Evolutionary conservation across 2,329 filamentous ascomycete species (phyloP), one percentile per base, ranked within the genome.

Genomic region (Didymella lethalis): DNA sequence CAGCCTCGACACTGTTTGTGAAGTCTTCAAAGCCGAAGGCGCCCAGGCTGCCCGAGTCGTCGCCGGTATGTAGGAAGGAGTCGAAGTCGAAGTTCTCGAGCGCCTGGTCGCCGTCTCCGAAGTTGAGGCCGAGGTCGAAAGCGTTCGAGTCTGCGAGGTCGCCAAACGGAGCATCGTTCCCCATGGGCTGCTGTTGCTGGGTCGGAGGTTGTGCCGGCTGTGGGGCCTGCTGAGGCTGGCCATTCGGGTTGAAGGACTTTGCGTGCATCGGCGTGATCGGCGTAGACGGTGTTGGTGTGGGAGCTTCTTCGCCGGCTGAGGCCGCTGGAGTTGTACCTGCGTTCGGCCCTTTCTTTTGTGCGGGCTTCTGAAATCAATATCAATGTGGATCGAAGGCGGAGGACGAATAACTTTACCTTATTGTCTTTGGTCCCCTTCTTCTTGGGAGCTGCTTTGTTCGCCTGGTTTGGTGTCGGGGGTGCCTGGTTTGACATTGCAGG

Each of bases 381-480:
- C 68, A 77, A 73, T 65, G 63, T 57, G 69, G 70, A 63, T 66
- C 69, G 64, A 34, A 8, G 18, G 61, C 28, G 32, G 60, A 57
- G 63, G 67, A 54, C 60, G 61, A 67, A 70, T 73, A 71, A 71
- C 81, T 63, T 45, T 84, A 91, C 89, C 87, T 92, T 91, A 77
- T 89, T 90, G 5, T 85, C 81, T 61, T 81, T 84, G 77, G 89
- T 89, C 5, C 79, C 80, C 81, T 92, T 91, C 84, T 94, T 94
- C 64, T 92, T 93, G 1, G 90, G 89, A 32, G 86, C 88, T 4
- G 89, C 78, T 81, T 94, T 94, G 72, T 88, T 89, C 1, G 82
- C 76, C 72, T 92, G 90, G 50, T 86, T 88, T 1, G 91, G 91
- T 4, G 91, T 95, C 1, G 91, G 91, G 0, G 91, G 91, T 34